Percentiles rank a stretch among this genome's conserved stretches.
These are phyloP conservation scores for Pythium pyrilobum DNA, from an alignment of 352 stramenopile genomes.

Conservation along the genomic window DNA sequence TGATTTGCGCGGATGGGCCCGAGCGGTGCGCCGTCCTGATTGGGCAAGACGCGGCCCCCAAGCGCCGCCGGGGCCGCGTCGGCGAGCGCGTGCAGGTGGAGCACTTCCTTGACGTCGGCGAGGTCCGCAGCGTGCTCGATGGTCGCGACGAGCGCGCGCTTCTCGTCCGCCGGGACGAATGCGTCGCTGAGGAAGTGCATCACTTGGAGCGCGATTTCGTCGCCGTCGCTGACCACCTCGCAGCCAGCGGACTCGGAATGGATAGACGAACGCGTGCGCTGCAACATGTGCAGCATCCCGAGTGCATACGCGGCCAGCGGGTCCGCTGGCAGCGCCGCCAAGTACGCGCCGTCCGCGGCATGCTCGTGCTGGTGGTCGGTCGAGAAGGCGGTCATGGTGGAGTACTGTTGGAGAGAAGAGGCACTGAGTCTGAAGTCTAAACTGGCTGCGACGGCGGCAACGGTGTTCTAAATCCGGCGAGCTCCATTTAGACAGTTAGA, in stretches of 20 bases:
- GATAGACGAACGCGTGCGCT: neutral
- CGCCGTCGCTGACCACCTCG: conserved; percentile 2
- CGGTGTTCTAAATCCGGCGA: neutral
- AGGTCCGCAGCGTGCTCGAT: conserved; percentile 13
- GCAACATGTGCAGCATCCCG: conserved; percentile 25
- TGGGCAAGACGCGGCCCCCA: neutral
- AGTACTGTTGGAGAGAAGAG: neutral
- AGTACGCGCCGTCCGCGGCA: conserved; percentile 12
- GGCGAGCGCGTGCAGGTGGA: conserved; percentile 2
- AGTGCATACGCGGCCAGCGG: conserved; percentile 32
- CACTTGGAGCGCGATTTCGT: neutral
- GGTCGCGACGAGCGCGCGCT: conserved; percentile 9
- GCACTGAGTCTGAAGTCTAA: conserved; percentile 3
- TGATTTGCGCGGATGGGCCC: neutral
- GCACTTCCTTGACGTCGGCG: conserved; percentile 1
- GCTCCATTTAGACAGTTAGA: neutral
- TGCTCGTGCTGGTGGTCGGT: neutral
- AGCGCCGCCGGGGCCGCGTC: neutral
- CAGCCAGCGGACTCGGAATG: neutral
- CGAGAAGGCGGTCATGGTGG: neutral
- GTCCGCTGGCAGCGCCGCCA: conserved; percentile 18
- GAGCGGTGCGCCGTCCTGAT: neutral
- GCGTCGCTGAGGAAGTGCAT: conserved; percentile 8
- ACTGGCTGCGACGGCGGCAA: neutral
- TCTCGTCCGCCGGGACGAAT: neutral